phyloP scores from a whole-genome alignment of 768 basidiomycete genomes.

The Mycena galericulata region DNA sequence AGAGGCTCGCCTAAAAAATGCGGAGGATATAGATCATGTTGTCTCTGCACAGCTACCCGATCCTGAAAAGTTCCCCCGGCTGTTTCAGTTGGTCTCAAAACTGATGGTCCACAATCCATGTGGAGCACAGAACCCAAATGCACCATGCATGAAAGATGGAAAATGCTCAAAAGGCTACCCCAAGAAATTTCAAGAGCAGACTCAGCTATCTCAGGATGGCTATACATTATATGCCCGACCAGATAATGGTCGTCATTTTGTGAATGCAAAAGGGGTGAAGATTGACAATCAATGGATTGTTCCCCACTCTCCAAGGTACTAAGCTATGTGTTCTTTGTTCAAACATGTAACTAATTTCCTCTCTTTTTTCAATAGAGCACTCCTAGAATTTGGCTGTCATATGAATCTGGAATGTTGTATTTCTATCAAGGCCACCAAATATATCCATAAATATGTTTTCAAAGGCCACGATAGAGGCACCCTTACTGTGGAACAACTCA shows the following conservation, averaged over 20 bases:
- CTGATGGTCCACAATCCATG: constrained; percentile 59
- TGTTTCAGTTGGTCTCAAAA: constrained; percentile 37
- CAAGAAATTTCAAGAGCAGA: constrained; percentile 45
- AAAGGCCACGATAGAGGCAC: constrained; percentile 11
- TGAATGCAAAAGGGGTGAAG: not conserved
- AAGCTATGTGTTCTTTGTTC: constrained; percentile 3
- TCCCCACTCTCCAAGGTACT: constrained; percentile 48
- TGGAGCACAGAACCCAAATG: constrained; percentile 37
- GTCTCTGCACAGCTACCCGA: constrained; percentile 53
- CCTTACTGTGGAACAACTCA: constrained; percentile 45
- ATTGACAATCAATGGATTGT: constrained; percentile 48
- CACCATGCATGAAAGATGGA: constrained; percentile 51
- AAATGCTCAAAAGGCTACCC: constrained; percentile 54
- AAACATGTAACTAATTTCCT: not conserved
- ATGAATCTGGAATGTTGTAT: constrained; percentile 54
- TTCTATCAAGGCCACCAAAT: constrained; percentile 43
- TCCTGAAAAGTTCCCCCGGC: constrained; percentile 39
- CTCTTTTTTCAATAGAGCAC: not conserved
- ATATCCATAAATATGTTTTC: constrained; percentile 10
- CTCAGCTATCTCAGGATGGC: constrained; percentile 47
- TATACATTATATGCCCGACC: constrained; percentile 51
- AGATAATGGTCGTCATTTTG: constrained; percentile 27
- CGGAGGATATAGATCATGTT: constrained; percentile 45
- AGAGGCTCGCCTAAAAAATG: constrained; percentile 17
- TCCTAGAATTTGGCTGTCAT: constrained; percentile 48